phyloP scores from a whole-genome alignment of 306 rosid species.

The Crotalaria pallida region DNA sequence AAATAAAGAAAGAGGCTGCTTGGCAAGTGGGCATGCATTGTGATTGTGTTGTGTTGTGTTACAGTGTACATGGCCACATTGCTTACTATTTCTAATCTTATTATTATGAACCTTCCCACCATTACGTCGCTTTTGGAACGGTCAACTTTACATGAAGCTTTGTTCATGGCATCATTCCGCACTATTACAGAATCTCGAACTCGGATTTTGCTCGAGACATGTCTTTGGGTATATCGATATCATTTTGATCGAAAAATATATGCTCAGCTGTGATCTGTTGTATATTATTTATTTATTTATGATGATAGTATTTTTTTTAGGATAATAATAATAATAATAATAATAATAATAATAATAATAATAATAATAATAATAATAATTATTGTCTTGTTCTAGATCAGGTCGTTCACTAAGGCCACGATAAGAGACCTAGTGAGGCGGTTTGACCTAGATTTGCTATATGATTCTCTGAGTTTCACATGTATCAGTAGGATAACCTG shows the following conservation, averaged over 20 bases:
- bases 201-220: conserved; percentile 21
- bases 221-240: conserved; percentile 3
- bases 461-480: too few relatives aligned
- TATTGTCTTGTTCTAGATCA: too few relatives aligned
- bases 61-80: conserved; percentile 26
- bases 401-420: too few relatives aligned
- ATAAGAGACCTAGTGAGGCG: too few relatives aligned
- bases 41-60: conserved; percentile 28
- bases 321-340: too few relatives aligned
- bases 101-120: neutral
- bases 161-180: conserved; percentile 13
- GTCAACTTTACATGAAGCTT: conserved; percentile 30
- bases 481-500: too few relatives aligned
- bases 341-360: too few relatives aligned
- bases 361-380: too few relatives aligned
- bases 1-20: conserved; percentile 26
- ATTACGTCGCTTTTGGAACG: conserved; percentile 20
- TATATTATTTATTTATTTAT: too few relatives aligned
- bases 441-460: too few relatives aligned
- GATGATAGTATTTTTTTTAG: too few relatives aligned
- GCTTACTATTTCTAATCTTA: neutral
- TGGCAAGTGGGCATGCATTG: conserved; percentile 36
- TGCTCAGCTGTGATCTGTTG: neutral
- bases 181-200: conserved; percentile 20
- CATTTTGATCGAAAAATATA: neutral